A percentile compares a stretch with the other conserved stretches of the same genome.
Evolutionary conservation across 139 green algal genomes (phyloP).

Genomic region (Micractinium sp.): DNA sequence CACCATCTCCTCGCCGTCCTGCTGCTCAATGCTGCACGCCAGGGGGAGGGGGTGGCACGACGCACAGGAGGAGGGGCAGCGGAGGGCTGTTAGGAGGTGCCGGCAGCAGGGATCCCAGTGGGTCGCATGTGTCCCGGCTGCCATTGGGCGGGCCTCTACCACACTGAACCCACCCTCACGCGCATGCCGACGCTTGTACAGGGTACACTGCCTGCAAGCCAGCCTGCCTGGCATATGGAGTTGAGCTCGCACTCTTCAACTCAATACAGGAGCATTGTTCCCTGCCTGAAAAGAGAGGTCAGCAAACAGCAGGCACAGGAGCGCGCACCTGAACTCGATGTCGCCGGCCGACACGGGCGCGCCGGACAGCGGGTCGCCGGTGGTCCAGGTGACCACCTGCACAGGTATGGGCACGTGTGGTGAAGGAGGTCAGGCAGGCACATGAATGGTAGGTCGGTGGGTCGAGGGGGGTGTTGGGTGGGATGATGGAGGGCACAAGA

Average conservation of each 20-base stretch:
- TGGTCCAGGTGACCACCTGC: conserved; percentile 56
- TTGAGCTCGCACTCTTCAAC: neutral
- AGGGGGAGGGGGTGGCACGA: too few relatives aligned
- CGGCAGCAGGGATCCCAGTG: neutral
- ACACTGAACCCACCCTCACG: neutral
- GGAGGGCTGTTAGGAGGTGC: neutral
- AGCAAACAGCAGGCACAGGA: neutral
- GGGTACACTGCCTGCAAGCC: too few relatives aligned
- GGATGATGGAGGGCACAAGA: neutral
- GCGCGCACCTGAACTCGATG: conserved; percentile 35
- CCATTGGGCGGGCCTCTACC: too few relatives aligned
- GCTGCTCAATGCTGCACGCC: conserved; percentile 18
- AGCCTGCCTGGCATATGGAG: neutral
- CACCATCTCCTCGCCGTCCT: conserved; percentile 73
- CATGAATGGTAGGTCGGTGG: too few relatives aligned
- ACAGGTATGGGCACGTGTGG: neutral
- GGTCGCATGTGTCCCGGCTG: too few relatives aligned
- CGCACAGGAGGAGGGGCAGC: too few relatives aligned
- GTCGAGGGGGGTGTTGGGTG: neutral
- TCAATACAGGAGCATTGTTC: neutral
- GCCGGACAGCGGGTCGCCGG: conserved; percentile 53
- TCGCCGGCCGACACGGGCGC: conserved; percentile 32
- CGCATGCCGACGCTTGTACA: too few relatives aligned
- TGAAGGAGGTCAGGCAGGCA: neutral
- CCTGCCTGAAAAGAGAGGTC: too few relatives aligned